Evolutionary conservation across 2,329 filamentous ascomycete genomes (phyloP), one percentile per base, ranked within the genome.

Genomic region (Rugonectria rugulosa): DNA sequence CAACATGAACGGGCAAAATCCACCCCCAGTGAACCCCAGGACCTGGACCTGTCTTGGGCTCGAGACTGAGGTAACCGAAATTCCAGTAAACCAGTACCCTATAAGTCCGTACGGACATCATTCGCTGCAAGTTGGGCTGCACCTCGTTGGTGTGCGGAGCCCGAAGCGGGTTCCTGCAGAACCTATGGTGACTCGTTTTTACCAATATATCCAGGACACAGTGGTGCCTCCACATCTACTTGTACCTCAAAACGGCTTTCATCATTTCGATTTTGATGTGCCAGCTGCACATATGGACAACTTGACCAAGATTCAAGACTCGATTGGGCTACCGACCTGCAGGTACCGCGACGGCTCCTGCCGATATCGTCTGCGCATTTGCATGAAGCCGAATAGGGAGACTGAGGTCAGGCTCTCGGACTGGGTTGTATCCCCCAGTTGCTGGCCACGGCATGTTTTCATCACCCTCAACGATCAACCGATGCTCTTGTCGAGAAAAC

Each of bases 371-470:
- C 66, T 96, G 19, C 87, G 91, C 9, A 89, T 89, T 67, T 83
- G 88, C 64, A 64, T 69, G 43, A 31, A 59, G 23, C 49, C 36
- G 24, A 46, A 55, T 45, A 58, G 41, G 42, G 47, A 44, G 24
- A 31, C 55, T 20, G 14, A 63, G 62, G 9, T 70, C 69, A 42
- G 59, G 77, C 78, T 85, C 32, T 68, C 76, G 7, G 72, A 77
- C 2, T 96, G 92, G 91, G 77, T 82, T 6, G 77, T 80, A 2
- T 72, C 78, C n/a, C 83, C 88, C 27, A 88, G 83, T 6, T 68
- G 72, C 19, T 97, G 92, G 92, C 91, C 92, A 0, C 77, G 82
- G 29, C 82, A 84, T 45, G 78, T 92, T 0, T 91, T 88, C 57
- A 79, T 94, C 57, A 78, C 81, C 14, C 71, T 96, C 57, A 96